A percentile compares a stretch with the other conserved stretches of the same genome.
These are phyloP conservation scores for Podaxis sp. DNA, from an alignment of 768 basidiomycete species.

Conservation along the genomic window DNA sequence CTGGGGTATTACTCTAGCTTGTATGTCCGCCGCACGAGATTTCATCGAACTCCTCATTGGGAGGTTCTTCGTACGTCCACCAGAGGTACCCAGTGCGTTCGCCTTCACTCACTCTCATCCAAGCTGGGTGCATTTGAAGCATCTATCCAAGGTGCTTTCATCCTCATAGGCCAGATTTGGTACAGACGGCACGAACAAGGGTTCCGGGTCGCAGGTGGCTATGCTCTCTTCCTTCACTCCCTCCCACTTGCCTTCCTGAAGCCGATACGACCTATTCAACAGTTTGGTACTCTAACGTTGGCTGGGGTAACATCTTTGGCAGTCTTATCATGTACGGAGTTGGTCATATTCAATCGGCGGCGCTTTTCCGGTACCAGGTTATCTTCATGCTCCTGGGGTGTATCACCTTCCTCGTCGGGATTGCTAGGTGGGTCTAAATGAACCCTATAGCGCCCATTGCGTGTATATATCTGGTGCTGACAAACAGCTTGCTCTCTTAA, in stretches of 20 bases:
- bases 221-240: background rate
- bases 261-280: background rate
- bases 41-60: conserved; percentile 29
- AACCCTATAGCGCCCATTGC: no score
- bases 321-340: conserved; percentile 35
- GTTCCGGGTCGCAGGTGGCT: conserved; percentile 28
- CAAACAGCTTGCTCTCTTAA: background rate
- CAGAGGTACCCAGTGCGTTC: background rate
- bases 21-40: conserved; percentile 29
- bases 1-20: conserved; percentile 31
- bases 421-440: conserved; percentile 20
- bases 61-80: conserved; percentile 29
- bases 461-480: background rate
- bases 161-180: conserved; percentile 33
- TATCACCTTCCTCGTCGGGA: conserved; percentile 26
- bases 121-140: conserved; percentile 35
- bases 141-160: conserved; percentile 28
- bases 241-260: background rate
- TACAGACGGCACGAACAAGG: conserved; percentile 36
- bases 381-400: conserved; percentile 28
- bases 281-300: conserved; percentile 32
- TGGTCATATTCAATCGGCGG: conserved; percentile 27
- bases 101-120: background rate
- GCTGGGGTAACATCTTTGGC: conserved; percentile 33
- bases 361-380: conserved; percentile 27